A percentile compares a stretch with the other conserved stretches of the same genome.
phyloP scores from a whole-genome alignment of 148 eudicot genomes.

The Chenopodium formosanum region DNA sequence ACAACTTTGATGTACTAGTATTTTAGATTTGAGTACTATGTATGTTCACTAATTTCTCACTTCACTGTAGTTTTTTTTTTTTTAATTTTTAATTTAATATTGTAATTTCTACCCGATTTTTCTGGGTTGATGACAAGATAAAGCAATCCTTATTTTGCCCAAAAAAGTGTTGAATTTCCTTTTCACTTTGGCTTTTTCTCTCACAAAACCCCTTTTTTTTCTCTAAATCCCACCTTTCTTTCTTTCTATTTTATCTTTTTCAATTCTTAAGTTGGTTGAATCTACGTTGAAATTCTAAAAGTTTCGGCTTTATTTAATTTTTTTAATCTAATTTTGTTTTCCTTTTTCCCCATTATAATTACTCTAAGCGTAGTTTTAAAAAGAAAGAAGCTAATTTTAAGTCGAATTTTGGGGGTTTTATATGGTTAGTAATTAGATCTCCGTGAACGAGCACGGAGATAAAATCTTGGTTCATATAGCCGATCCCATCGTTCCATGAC shows the following conservation, averaged over 20 bases:
- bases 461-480: too few relatives aligned
- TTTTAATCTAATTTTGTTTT: background rate
- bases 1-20: background rate
- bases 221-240: slow-evolving; percentile 15
- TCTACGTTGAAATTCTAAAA: slow-evolving; percentile 18
- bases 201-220: background rate
- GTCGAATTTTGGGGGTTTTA: too few relatives aligned
- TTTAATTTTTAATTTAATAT: background rate
- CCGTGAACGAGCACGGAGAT: too few relatives aligned
- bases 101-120: background rate
- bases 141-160: background rate
- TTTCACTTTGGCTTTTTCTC: background rate
- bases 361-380: background rate
- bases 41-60: background rate
- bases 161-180: background rate
- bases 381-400: too few relatives aligned
- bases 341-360: background rate
- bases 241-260: background rate
- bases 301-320: background rate
- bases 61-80: background rate
- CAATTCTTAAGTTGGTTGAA: slow-evolving; percentile 23
- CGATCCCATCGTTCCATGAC: too few relatives aligned
- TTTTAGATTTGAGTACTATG: background rate
- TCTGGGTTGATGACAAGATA: slow-evolving; percentile 5
- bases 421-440: too few relatives aligned